Evolutionary conservation across 441 rosid species (phyloP).

Genomic region (Macaranga tanarius): DNA sequence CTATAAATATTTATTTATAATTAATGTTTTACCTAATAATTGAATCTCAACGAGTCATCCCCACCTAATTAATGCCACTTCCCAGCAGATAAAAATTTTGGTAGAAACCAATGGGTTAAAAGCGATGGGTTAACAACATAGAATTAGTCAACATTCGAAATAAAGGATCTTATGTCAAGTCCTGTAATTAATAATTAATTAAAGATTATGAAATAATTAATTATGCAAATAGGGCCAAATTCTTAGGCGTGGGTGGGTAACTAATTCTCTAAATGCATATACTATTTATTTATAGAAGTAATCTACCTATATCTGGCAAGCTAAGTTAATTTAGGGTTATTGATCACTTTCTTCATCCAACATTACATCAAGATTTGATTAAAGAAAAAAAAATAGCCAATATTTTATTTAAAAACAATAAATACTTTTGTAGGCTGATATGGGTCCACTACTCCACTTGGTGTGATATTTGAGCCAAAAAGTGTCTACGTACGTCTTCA

Average conservation of each 20-base stretch:
- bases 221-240: neutral
- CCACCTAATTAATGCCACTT: conserved; percentile 24
- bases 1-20: too few species aligned
- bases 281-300: too few species aligned
- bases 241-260: neutral
- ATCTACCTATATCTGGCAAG: too few species aligned
- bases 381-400: neutral
- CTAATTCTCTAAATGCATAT: neutral
- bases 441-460: conserved; percentile 22
- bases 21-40: conserved; percentile 1
- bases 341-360: conserved; percentile 7
- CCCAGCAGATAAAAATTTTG: neutral
- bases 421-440: neutral
- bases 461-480: neutral
- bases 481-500: conserved; percentile 14
- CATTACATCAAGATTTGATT: neutral
- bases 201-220: neutral
- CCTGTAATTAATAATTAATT: neutral
- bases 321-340: too few species aligned
- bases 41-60: neutral
- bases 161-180: conserved; percentile 30
- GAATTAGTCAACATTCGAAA: conserved; percentile 18
- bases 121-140: conserved; percentile 3
- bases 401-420: too few species aligned
- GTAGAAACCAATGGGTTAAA: conserved; percentile 14